Evolutionary conservation across 1,139 yeast genomes (phyloP).

Genomic region (Zygoascus meyerae): DNA sequence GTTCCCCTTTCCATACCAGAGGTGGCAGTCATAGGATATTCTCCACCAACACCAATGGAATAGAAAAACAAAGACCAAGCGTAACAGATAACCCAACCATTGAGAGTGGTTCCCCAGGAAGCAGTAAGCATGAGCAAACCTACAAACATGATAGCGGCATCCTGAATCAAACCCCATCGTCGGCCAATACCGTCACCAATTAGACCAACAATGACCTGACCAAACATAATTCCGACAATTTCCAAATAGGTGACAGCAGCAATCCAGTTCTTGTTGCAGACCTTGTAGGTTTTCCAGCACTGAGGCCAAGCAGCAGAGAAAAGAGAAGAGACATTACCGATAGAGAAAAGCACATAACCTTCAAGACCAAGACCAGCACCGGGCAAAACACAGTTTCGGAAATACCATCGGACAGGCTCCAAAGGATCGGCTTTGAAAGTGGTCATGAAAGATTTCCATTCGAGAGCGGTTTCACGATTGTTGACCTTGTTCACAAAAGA

Average conservation of each 20-base stretch:
- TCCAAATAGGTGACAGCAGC: conserved; percentile 33
- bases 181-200: conserved; percentile 84
- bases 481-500: conserved; percentile 29
- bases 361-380: conserved; percentile 37
- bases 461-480: conserved; percentile 27
- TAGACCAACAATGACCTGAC: conserved; percentile 82
- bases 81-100: conserved; percentile 52
- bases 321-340: conserved; percentile 32
- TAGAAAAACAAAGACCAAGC: conserved; percentile 50
- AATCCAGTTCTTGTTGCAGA: conserved; percentile 33
- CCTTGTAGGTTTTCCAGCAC: conserved; percentile 32
- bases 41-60: conserved; percentile 98
- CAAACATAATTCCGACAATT: conserved; percentile 82
- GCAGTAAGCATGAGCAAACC: conserved; percentile 78
- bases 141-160: conserved; percentile 37
- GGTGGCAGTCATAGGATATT: conserved; percentile 88
- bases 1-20: conserved; percentile 37
- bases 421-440: conserved; percentile 34
- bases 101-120: conserved; percentile 35
- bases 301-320: conserved; percentile 35
- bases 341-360: conserved; percentile 37
- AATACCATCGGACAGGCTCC: conserved; percentile 33
- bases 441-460: conserved; percentile 23
- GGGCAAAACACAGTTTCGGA: conserved; percentile 34
- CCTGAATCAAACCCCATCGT: conserved; percentile 59